Base-by-base conservation (phyloP, 2,329 filamentous ascomycete species). In the Lecanosticta acicola region DNA sequence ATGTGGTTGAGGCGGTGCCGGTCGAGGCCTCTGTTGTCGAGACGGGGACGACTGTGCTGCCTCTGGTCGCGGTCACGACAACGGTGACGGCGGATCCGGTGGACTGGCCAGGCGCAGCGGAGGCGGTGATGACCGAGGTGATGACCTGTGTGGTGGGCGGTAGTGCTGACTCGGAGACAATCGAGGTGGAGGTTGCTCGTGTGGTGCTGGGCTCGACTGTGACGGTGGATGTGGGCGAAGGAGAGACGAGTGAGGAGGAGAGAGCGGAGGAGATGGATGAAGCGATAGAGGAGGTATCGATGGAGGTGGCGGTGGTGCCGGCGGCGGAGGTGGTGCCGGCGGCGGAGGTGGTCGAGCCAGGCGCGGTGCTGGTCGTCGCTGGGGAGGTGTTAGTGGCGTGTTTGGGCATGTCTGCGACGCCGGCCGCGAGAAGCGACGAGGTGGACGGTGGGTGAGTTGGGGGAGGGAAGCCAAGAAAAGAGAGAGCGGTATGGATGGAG, bases 61-160 rank as follows among this genome's bases (percentile, higher is more conserved):
- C 19, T 20, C 41, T 36, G 8, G 52, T 54, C 14, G 41, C 43
- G 13, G 54, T 55, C 16, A 55, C 32, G 29, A 52, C 38, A 8
- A 53, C 42, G 17, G 50, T 50, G 19, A 51, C 40, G 18, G 49
- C 38, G 10, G 45, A 43, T 7, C 40, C 21, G n/a, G 45, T 32
- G 10, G 38, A 18, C 13, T 49, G 37, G 14, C 43, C 50, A 10
- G 49, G 32, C n/a, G 44, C 34, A 14, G 49, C 43, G 2, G 49
- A 39, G 17, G 42, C 43, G 18, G 50, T 53, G 8, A 55, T 43
- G 21, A 57, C 41, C 10, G 54, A 55, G 13, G 54, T 57, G n/a
- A 50, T 19, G 16, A 51, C 39, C 41, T 43, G 43, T 21, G 54
- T 57, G 36, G 50, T 55, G 19, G 52, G 41, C 24, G 54, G 50